Conservation (phyloP, 2,329 filamentous ascomycete species). For the Thelonectria rubi region DNA sequence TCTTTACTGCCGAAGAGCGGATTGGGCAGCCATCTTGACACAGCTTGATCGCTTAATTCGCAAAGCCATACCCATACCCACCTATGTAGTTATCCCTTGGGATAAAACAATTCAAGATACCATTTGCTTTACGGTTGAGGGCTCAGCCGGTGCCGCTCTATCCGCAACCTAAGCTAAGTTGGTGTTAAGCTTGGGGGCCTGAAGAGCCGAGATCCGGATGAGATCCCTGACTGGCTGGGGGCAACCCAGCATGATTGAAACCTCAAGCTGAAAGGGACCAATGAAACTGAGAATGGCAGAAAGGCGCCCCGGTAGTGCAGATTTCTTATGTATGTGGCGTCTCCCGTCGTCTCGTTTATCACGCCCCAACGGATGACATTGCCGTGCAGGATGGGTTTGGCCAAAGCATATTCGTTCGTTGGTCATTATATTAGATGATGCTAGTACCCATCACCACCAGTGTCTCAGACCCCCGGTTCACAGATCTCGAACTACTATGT, state of each 20-base stretch:
- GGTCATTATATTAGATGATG: neutral
- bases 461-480: neutral
- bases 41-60: too few species aligned
- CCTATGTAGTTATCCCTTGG: too few species aligned
- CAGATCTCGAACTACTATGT: neutral
- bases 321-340: conserved; percentile 3
- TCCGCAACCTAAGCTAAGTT: neutral
- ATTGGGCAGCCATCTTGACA: too few species aligned
- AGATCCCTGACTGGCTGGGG: neutral
- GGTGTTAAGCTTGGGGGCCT: neutral
- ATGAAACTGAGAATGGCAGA: neutral
- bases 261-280: neutral
- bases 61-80: neutral
- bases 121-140: too few species aligned
- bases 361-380: neutral
- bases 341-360: neutral
- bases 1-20: too few species aligned
- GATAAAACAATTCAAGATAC: too few species aligned
- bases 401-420: neutral
- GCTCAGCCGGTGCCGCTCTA: neutral
- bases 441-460: neutral
- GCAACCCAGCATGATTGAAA: neutral
- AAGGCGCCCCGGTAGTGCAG: neutral
- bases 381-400: conserved; percentile 1
- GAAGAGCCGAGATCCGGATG: neutral